Base-by-base conservation (phyloP, 2,329 filamentous ascomycete genomes). In the Penicillium hordei region DNA sequence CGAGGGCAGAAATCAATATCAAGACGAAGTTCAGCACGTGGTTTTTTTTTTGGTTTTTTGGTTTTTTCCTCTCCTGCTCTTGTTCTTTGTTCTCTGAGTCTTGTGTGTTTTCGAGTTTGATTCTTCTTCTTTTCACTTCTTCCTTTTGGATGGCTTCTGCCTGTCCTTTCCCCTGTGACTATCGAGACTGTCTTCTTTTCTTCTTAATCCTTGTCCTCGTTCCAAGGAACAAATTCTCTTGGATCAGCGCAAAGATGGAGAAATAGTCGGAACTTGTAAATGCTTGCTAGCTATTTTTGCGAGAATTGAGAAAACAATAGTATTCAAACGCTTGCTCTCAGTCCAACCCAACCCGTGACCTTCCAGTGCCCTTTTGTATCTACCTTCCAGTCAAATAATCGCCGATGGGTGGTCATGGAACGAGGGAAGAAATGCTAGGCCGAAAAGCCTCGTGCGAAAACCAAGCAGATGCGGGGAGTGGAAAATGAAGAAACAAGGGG, bases 221-320 rank as follows among this genome's bases (percentile, higher is more conserved):
- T 63, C 59, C 59, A 55, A 59, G 54, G 65, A 62, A 50, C 62
- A 60, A 55, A 56, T 57, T 64, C 65, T 67, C 66, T 63, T 69
- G 68, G 62, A 67, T 65, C 69, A 68, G 68, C 59, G 64, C 59
- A 66, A 55, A 71, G 67, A 70, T 70, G 68, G 67, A 72, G 68
- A 69, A 68, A 70, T 65, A 69, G 71, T 68, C 72, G 68, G 63
- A 74, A 72, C 65, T 74, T 75, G 72, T 76, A 73, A 76, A 77
- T 76, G 73, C 69, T 77, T 76, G 73, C 75, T 78, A 77, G 74
- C 75, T 77, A 77, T 72, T 67, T 74, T 72, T 64, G 71, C 69
- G 72, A 71, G 69, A 73, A 64, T 68, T 67, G 69, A 52, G 38
- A 73, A 67, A 72, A 67, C 73, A 73, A 66, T 71, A 72, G 38